Evolutionary conservation across 1,139 yeast species (phyloP).

Genomic region (Protomyces arabidopsidicola): DNA sequence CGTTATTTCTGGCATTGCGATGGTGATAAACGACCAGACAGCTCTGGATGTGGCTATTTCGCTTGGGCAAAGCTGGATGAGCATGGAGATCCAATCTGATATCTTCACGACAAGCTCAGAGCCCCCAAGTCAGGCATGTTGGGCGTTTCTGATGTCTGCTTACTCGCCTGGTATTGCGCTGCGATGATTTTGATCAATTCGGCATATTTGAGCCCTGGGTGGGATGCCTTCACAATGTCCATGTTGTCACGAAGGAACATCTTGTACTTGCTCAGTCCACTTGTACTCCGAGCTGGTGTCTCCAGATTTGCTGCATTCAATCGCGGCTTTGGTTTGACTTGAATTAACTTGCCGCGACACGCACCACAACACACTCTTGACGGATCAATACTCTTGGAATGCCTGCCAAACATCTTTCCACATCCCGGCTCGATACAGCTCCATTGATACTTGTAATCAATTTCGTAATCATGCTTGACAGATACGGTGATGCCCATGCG

Average conservation of each 20-base stretch:
- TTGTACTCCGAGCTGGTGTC: not conserved
- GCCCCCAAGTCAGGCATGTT: not conserved
- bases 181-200: constrained; percentile 21
- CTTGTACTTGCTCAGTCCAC: constrained; percentile 17
- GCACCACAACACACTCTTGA: constrained; percentile 13
- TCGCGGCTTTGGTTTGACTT: constrained; percentile 18
- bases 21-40: not conserved
- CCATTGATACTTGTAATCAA: constrained; percentile 28
- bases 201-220: constrained; percentile 18
- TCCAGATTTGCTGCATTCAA: not conserved
- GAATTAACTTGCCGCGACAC: constrained; percentile 14
- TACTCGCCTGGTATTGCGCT: constrained; percentile 2
- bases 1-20: not conserved
- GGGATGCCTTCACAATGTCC: not conserved
- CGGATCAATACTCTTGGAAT: constrained; percentile 27
- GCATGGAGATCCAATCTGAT: not conserved
- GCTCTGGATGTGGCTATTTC: not conserved
- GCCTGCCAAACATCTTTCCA: constrained; percentile 23
- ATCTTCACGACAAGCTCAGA: not conserved
- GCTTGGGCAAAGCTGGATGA: not conserved
- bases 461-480: constrained; percentile 27
- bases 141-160: not conserved
- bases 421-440: constrained; percentile 15
- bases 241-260: constrained; percentile 11
- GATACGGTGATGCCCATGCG: constrained; percentile 19